Evolutionary conservation across 106 monocot genomes (phyloP).

Genomic region (Dioscorea zingiberensis): DNA sequence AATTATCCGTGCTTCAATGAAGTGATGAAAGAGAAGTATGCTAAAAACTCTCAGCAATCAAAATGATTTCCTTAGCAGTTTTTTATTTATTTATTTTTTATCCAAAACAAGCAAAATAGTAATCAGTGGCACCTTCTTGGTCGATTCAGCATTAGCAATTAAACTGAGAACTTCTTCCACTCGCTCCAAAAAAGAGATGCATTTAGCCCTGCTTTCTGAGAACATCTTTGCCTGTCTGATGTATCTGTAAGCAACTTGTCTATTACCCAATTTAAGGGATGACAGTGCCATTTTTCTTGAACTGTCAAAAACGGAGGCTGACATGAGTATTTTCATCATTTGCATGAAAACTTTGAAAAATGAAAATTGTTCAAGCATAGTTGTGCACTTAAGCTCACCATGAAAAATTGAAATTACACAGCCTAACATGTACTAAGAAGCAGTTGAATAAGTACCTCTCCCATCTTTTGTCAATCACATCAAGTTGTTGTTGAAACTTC

Average conservation of each 20-base stretch:
- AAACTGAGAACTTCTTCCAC: conserved; percentile 68
- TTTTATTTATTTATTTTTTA: too few relatives aligned
- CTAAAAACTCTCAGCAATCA: too few relatives aligned
- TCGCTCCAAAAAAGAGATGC: conserved; percentile 51
- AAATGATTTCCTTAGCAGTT: not conserved
- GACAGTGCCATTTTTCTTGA: conserved; percentile 64
- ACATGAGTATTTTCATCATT: not conserved
- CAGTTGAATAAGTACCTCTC: conserved; percentile 32
- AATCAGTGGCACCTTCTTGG: conserved; percentile 51
- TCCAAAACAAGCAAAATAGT: not conserved
- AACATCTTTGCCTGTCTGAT: conserved; percentile 55
- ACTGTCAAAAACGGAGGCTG: conserved; percentile 28
- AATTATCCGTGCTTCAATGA: too few relatives aligned
- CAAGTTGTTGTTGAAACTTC: conserved; percentile 69
- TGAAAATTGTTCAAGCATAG: too few relatives aligned
- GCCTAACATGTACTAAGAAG: not conserved
- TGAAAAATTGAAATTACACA: too few relatives aligned
- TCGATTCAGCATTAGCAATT: conserved; percentile 67
- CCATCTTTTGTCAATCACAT: conserved; percentile 55
- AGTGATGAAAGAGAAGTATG: too few relatives aligned
- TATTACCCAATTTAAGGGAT: conserved; percentile 65
- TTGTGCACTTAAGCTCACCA: not conserved
- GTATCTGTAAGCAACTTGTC: conserved; percentile 56
- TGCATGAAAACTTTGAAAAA: too few relatives aligned
- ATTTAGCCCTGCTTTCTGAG: conserved; percentile 54